Evolutionary conservation across 148 eudicot genomes (phyloP).

Genomic region (Polygonum maritimum): DNA sequence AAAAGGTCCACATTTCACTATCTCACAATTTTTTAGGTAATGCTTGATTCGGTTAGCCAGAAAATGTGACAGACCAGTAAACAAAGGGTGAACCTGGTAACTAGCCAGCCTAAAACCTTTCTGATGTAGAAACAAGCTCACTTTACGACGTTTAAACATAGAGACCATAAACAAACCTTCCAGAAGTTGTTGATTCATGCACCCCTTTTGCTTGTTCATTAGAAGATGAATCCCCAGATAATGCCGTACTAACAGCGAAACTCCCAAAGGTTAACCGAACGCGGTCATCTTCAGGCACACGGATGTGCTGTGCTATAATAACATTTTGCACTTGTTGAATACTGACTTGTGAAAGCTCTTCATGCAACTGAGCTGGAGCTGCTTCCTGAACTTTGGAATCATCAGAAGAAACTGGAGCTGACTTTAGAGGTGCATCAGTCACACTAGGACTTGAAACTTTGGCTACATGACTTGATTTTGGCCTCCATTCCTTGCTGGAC

Average conservation of each 20-base stretch:
- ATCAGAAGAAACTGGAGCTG: constrained; percentile 33
- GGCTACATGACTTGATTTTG: constrained; percentile 55
- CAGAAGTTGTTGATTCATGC: constrained; percentile 35
- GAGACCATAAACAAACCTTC: constrained; percentile 38
- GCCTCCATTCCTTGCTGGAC: constrained; percentile 89
- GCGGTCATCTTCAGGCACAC: constrained; percentile 72
- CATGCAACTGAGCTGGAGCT: constrained; percentile 42
- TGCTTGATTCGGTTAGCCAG: background rate
- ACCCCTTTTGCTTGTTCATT: constrained; percentile 25
- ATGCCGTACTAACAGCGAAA: constrained; percentile 36
- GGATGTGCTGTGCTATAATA: constrained; percentile 81
- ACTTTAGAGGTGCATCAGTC: constrained; percentile 57
- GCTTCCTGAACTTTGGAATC: constrained; percentile 25
- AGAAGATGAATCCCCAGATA: constrained; percentile 24
- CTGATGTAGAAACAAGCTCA: background rate
- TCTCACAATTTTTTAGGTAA: background rate
- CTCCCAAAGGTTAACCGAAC: constrained; percentile 72
- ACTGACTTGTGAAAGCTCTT: constrained; percentile 34
- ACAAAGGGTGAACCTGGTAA: background rate
- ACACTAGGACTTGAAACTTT: constrained; percentile 45
- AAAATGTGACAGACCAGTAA: background rate
- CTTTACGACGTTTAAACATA: background rate
- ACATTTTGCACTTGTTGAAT: constrained; percentile 59
- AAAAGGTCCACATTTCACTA: background rate
- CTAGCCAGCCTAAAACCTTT: background rate